These are phyloP conservation scores for Jatropha multifida DNA, from an alignment of 441 rosid genomes.

Conservation along the genomic window DNA sequence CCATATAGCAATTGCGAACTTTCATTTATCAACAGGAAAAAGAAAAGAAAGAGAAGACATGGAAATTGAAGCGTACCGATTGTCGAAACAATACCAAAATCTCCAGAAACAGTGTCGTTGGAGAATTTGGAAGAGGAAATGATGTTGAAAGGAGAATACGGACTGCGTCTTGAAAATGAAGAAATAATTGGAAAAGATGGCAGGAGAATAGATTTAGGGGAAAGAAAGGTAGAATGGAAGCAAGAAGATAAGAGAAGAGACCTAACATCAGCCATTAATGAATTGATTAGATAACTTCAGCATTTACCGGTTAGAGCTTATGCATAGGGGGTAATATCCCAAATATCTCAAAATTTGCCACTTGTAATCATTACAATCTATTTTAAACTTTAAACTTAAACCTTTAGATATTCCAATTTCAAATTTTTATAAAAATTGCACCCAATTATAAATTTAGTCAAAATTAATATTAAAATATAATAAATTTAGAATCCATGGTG, in stretches of 20 bases:
- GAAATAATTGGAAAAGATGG: constrained; percentile 13
- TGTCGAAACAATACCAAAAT: constrained; percentile 30
- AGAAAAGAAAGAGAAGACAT: neutral
- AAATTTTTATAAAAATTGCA: no score
- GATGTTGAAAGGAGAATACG: constrained; percentile 8
- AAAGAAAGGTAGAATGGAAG: neutral
- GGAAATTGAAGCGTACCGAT: constrained; percentile 24
- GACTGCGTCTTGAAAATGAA: neutral
- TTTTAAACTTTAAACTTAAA: no score
- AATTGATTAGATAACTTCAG: no score
- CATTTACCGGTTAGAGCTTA: no score
- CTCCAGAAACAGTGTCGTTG: constrained; percentile 20
- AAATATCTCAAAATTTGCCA: no score
- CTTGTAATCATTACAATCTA: no score
- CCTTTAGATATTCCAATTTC: no score
- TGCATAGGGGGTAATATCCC: no score
- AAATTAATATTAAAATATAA: no score
- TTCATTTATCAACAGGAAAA: neutral
- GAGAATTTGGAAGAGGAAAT: constrained; percentile 3
- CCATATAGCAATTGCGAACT: neutral
- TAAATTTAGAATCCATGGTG: no score
- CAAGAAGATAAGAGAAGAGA: constrained; percentile 7
- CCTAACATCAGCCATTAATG: constrained; percentile 11
- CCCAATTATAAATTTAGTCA: no score
- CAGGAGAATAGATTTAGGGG: constrained; percentile 16